phyloP scores from a whole-genome alignment of 2,329 filamentous ascomycete species.

The Colletotrichum lini region DNA sequence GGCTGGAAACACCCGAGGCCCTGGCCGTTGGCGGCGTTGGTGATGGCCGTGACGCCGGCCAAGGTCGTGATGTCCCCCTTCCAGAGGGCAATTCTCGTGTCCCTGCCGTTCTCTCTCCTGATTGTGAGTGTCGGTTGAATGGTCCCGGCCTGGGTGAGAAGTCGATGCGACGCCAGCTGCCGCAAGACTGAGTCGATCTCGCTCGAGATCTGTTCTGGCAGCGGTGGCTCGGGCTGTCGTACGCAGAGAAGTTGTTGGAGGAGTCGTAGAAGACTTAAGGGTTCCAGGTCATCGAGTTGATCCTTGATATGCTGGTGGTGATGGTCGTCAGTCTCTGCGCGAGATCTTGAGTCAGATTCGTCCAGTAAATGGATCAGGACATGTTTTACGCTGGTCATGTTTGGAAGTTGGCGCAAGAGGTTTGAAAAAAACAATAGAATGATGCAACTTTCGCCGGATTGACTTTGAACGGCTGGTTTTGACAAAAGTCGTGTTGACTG shows the following conservation, averaged over 20 bases:
- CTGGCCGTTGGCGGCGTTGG: constrained; percentile 53
- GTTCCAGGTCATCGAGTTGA: constrained; percentile 33
- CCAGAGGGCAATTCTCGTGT: constrained; percentile 48
- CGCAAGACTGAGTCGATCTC: constrained; percentile 44
- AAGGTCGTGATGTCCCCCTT: constrained; percentile 53
- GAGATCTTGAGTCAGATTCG: neutral
- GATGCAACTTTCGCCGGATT: no score
- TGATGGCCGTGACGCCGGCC: constrained; percentile 50
- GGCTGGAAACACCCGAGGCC: constrained; percentile 54
- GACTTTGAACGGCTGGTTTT: neutral
- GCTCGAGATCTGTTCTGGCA: constrained; percentile 40
- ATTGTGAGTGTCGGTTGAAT: constrained; percentile 2
- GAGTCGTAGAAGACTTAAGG: constrained; percentile 35
- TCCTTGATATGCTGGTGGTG: constrained; percentile 27
- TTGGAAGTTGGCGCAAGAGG: neutral
- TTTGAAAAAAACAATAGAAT: neutral
- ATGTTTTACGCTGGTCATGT: constrained; percentile 8
- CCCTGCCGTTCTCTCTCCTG: neutral
- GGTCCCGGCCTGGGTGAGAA: constrained; percentile 22
- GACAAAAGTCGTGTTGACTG: neutral
- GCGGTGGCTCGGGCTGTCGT: constrained; percentile 43
- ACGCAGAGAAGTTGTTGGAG: constrained; percentile 48
- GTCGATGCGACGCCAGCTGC: constrained; percentile 21
- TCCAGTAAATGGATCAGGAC: constrained; percentile 16
- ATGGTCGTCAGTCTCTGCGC: neutral